Evolutionary conservation across 2,329 filamentous ascomycete genomes (phyloP), one percentile per base, ranked within the genome.

Genomic region (Colletotrichum liaoningense): DNA sequence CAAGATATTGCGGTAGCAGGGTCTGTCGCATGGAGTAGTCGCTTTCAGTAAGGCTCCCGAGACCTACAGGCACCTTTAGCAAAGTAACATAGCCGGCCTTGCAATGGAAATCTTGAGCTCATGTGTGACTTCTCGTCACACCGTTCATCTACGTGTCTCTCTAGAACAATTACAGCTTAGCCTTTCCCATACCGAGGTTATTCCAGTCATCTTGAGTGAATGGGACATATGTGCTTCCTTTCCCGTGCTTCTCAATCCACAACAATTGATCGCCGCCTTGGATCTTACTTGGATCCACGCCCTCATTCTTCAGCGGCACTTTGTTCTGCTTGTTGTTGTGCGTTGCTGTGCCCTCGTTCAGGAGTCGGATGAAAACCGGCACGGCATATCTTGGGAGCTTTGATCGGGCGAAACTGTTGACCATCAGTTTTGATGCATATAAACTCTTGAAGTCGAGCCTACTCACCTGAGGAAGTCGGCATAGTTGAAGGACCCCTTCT

Each of bases 251-350:
- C 83, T 90, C 91, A 77, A 91, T 90, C 82, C 94, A 85, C 28
- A 86, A 81, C 3, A 89, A 69, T 33, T 81, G 78, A 67, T 88
- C 87, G 1, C 81, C 79, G 1, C 76, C 76, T 26, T 82, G 54
- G 1, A 70, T 52, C 55, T 73, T 66, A 35, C 60, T 52, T 3
- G 67, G 71, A 9, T 73, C 60, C n/a, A 73, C 71, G 5, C 71
- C 71, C 30, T 73, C 60, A 16, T 73, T 69, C 49, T 92, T 87
- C 58, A 95, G 83, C 0, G 91, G 91, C 1, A 92, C 33, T 46
- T 95, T 95, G 79, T 94, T 94, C 82, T 95, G 93, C 83, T 95
- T 95, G 80, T 94, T 93, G 77, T 95, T 95, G 79, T 93, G 91
- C 69, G 88, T 86, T 46, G 84, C 84, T 55, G 87, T 83, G 26